Evolutionary conservation across 495 filamentous ascomycete genomes (phyloP), one percentile per base, ranked within the genome.

Genomic region (Penicillium pancosmium): DNA sequence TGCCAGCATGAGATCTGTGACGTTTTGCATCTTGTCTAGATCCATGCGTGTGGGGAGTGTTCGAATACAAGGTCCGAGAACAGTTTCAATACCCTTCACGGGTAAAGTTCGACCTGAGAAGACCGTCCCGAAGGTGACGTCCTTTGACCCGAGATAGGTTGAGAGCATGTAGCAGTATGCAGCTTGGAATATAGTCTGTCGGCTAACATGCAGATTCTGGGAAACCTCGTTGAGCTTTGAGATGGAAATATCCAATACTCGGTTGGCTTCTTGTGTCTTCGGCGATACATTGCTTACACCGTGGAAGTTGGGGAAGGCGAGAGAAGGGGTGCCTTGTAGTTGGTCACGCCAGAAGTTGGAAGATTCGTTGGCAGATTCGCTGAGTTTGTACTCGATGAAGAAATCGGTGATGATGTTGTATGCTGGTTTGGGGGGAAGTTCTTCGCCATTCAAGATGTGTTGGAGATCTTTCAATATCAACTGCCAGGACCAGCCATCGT

Each of bases 401-500:
- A 58, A 70, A 15, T 78, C 52, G 0, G 72, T 61, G 18, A 72
- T 61, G 6, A 65, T 23, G 18, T 52, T 25, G 43, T 61, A 52
- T 78, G 66, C 4, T 85, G 62, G 7, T 56, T 60, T 33, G 9
- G 60, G 41, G 11, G 58, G 31, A 19, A 65, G 48, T 8, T 55
- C 52, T 8, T 65, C 52, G 34, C 54, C 52, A 3, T 52, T 51
- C 52, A 83, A 71, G 33, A 73, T 66, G 8, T 41, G 54, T 55
- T 77, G 67, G 2, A 95, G 76, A 64, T 93, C 89, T 4, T 77
- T 73, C 19, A 91, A 64, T 0, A 94, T 68, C 34, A 91, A 70
- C 53, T 93, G 90, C 65, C 90, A 80, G 5, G 88, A 90, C 91
- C 91, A 95, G 6, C 90, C 91, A 64, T 95, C 91, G 62, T 94